Evolutionary conservation across 768 basidiomycete genomes (phyloP).

Genomic region (Leccinum arenicola): DNA sequence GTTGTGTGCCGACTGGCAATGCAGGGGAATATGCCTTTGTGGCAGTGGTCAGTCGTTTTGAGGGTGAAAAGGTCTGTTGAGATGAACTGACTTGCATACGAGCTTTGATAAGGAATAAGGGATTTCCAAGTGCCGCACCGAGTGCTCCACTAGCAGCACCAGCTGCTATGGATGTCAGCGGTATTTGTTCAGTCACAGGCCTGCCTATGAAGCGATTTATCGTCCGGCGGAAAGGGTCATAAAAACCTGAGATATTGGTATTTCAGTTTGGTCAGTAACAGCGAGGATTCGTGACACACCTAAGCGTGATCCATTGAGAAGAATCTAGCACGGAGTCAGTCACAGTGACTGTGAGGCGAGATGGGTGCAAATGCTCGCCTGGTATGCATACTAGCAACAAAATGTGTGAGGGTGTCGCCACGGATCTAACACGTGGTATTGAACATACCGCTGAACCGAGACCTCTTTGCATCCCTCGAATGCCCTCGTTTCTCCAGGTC

Average conservation of each 20-base stretch:
- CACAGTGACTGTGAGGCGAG: neutral
- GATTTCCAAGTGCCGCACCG: conserved; percentile 84
- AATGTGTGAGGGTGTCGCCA: conserved; percentile 8
- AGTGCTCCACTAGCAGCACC: conserved; percentile 90
- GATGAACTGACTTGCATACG: conserved; percentile 76
- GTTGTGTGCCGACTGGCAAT: conserved; percentile 92
- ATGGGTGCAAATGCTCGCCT: conserved; percentile 48
- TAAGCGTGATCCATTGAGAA: conserved; percentile 88
- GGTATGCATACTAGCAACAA: conserved; percentile 75
- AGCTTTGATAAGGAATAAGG: conserved; percentile 93
- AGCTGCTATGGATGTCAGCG: conserved; percentile 75
- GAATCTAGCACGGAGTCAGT: conserved; percentile 51
- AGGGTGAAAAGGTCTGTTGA: neutral
- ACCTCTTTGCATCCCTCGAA: conserved; percentile 91
- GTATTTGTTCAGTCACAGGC: conserved; percentile 60
- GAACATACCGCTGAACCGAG: conserved; percentile 77
- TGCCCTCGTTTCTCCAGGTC: conserved; percentile 87
- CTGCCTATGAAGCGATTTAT: conserved; percentile 71
- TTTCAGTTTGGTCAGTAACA: conserved; percentile 13
- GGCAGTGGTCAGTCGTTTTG: conserved; percentile 1
- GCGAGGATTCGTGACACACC: conserved; percentile 42
- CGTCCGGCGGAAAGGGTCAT: conserved; percentile 80
- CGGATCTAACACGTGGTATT: neutral
- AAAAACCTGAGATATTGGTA: conserved; percentile 66
- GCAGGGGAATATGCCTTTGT: conserved; percentile 87